Conservation (phyloP, 2,329 filamentous ascomycete genomes). For the Anthostomella pinea region DNA sequence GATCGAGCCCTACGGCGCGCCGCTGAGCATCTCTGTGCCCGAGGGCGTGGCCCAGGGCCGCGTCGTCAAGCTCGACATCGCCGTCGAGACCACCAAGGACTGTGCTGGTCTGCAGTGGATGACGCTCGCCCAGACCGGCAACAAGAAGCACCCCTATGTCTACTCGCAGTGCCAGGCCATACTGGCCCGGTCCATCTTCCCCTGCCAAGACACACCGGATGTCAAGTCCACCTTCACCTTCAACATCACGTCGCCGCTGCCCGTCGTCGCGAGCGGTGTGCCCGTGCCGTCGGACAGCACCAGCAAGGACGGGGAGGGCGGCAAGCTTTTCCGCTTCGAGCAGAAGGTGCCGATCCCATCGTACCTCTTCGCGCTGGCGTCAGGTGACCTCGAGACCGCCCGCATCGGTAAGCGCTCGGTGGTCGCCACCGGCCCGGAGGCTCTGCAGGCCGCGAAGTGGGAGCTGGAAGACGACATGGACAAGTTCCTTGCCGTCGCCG, state of each 20-base stretch:
- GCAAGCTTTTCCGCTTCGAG: constrained; percentile 77
- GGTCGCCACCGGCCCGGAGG: constrained; percentile 85
- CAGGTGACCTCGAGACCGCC: constrained; percentile 81
- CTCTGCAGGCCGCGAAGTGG: constrained; percentile 79
- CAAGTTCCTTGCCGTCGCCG: constrained; percentile 83
- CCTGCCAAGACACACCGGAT: constrained; percentile 95
- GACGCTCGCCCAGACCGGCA: constrained; percentile 87
- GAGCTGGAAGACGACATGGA: constrained; percentile 91
- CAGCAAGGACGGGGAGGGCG: constrained; percentile 47
- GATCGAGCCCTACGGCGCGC: constrained; percentile 70
- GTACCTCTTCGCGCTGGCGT: constrained; percentile 91
- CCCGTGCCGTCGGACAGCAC: constrained; percentile 45
- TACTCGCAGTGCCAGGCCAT: constrained; percentile 98
- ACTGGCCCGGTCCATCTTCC: constrained; percentile 88
- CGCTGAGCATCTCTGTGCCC: constrained; percentile 63
- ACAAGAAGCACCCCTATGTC: constrained; percentile 95
- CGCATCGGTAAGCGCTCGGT: constrained; percentile 80
- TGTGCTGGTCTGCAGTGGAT: constrained; percentile 97
- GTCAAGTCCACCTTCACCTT: constrained; percentile 95
- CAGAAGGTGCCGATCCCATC: constrained; percentile 91
- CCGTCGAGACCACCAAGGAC: constrained; percentile 76
- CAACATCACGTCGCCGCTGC: constrained; percentile 79
- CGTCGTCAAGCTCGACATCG: constrained; percentile 57
- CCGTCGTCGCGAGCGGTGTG: constrained; percentile 89
- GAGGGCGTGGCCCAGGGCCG: constrained; percentile 52